A percentile compares a stretch with the other conserved stretches of the same genome.
Conservation (phyloP, 495 filamentous ascomycete genomes). For the Penicillium parvum region DNA sequence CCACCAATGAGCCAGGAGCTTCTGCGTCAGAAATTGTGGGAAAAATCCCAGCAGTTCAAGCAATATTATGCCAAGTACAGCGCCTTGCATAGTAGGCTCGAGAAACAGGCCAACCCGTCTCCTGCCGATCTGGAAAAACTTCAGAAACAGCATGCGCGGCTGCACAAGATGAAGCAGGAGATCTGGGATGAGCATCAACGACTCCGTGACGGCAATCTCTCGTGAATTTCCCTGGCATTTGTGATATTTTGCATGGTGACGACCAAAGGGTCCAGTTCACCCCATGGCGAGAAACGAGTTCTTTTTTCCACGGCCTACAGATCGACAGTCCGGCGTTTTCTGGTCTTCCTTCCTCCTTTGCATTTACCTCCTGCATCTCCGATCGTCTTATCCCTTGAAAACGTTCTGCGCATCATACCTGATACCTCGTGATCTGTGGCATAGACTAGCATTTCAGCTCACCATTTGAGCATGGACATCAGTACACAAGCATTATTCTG, state of each 20-base stretch:
- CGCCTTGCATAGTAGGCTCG: slow-evolving; percentile 55
- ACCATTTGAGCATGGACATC: not conserved
- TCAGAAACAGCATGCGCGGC: slow-evolving; percentile 55
- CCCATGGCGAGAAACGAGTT: not conserved
- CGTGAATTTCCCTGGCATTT: slow-evolving; percentile 12
- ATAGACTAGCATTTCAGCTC: slow-evolving; percentile 11
- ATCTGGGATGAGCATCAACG: slow-evolving; percentile 52
- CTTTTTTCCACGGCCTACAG: slow-evolving; percentile 2
- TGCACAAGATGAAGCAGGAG: slow-evolving; percentile 61
- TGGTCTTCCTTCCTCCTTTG: slow-evolving; percentile 8
- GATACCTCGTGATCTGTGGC: slow-evolving; percentile 2
- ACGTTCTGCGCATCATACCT: slow-evolving; percentile 2
- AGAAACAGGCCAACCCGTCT: slow-evolving; percentile 46
- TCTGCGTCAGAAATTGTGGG: slow-evolving; percentile 37
- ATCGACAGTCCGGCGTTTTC: slow-evolving; percentile 11
- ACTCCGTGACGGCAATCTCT: slow-evolving; percentile 21
- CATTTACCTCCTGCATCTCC: slow-evolving; percentile 5
- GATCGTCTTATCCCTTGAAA: no score
- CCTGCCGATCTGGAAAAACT: slow-evolving; percentile 53
- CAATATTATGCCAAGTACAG: slow-evolving; percentile 59
- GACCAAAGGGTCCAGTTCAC: not conserved
- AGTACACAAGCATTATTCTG: slow-evolving; percentile 1
- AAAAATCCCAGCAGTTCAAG: slow-evolving; percentile 60
- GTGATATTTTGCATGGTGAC: slow-evolving; percentile 15
- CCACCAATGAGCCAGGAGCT: slow-evolving; percentile 43